Percentiles rank a stretch among this genome's conserved stretches.
Evolutionary conservation across 768 basidiomycete species (phyloP).

Genomic region (Cystofilobasidium ferigula): DNA sequence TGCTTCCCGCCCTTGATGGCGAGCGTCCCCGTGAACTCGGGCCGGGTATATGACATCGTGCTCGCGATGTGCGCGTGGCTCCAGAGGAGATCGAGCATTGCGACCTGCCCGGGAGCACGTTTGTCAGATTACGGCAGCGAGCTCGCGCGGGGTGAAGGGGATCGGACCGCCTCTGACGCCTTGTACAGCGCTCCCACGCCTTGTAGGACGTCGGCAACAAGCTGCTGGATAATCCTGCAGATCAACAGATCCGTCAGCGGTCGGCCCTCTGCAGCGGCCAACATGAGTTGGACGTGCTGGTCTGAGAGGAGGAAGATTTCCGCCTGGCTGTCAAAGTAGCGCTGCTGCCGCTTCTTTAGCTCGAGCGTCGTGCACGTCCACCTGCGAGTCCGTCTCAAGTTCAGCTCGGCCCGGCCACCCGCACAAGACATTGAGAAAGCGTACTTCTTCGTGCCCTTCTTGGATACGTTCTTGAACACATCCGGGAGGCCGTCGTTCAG

Average conservation of each 20-base stretch:
- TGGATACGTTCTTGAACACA: slow-evolving; percentile 57
- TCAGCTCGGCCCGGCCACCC: background rate
- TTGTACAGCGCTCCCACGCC: slow-evolving; percentile 65
- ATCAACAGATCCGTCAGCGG: too few species aligned
- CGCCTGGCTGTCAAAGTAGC: slow-evolving; percentile 83
- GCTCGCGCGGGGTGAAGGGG: background rate
- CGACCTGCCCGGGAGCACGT: slow-evolving; percentile 47
- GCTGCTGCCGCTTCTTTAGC: slow-evolving; percentile 23
- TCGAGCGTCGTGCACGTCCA: slow-evolving; percentile 15
- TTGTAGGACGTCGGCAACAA: slow-evolving; percentile 57
- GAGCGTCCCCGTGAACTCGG: slow-evolving; percentile 69
- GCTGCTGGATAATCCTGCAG: slow-evolving; percentile 62
- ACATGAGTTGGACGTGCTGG: slow-evolving; percentile 44
- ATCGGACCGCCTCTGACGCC: slow-evolving; percentile 70
- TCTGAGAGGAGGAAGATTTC: slow-evolving; percentile 79
- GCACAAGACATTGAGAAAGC: background rate
- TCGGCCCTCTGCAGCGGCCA: too few species aligned
- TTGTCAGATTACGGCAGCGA: background rate
- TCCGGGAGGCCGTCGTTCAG: slow-evolving; percentile 49
- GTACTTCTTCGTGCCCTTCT: slow-evolving; percentile 15
- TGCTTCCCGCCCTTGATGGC: slow-evolving; percentile 83
- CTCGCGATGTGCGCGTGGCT: slow-evolving; percentile 75
- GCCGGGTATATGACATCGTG: slow-evolving; percentile 60
- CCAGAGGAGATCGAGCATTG: slow-evolving; percentile 79
- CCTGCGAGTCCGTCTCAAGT: background rate